Conservation (phyloP, 2,329 filamentous ascomycete species). For the Ophiocordyceps australis region DNA sequence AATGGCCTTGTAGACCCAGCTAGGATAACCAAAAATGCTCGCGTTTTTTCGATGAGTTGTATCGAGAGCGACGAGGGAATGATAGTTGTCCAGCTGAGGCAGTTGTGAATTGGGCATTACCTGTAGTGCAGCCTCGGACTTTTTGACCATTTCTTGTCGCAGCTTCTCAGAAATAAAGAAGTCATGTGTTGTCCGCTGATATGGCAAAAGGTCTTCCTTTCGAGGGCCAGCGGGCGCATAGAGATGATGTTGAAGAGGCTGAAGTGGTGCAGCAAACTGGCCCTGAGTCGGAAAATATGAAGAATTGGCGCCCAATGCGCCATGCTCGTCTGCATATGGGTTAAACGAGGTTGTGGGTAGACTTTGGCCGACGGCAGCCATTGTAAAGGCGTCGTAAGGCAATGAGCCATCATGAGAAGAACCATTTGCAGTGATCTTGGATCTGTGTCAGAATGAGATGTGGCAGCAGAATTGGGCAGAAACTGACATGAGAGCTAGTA, state of each 20-base stretch:
- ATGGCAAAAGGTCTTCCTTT: slow-evolving; percentile 61
- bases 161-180: slow-evolving; percentile 81
- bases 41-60: slow-evolving; percentile 62
- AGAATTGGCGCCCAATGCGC: slow-evolving; percentile 35
- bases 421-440: slow-evolving; percentile 25
- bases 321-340: slow-evolving; percentile 62
- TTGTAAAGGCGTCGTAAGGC: slow-evolving; percentile 45
- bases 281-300: slow-evolving; percentile 48
- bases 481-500: slow-evolving; percentile 25
- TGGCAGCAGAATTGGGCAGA: background rate
- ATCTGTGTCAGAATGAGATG: slow-evolving; percentile 1
- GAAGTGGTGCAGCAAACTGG: slow-evolving; percentile 30
- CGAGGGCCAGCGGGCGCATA: slow-evolving; percentile 80
- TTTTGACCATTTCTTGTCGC: slow-evolving; percentile 77
- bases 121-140: slow-evolving; percentile 69
- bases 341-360: slow-evolving; percentile 39
- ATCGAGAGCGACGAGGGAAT: slow-evolving; percentile 81
- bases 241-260: slow-evolving; percentile 75
- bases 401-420: slow-evolving; percentile 22
- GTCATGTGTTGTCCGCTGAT: slow-evolving; percentile 75
- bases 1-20: slow-evolving; percentile 89
- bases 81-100: slow-evolving; percentile 71
- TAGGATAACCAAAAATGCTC: slow-evolving; percentile 68
- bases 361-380: slow-evolving; percentile 33
- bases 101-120: slow-evolving; percentile 62